Percentiles rank a stretch among this genome's conserved stretches.
phyloP scores from a whole-genome alignment of 495 filamentous ascomycete species.

The Neurospora sp. region DNA sequence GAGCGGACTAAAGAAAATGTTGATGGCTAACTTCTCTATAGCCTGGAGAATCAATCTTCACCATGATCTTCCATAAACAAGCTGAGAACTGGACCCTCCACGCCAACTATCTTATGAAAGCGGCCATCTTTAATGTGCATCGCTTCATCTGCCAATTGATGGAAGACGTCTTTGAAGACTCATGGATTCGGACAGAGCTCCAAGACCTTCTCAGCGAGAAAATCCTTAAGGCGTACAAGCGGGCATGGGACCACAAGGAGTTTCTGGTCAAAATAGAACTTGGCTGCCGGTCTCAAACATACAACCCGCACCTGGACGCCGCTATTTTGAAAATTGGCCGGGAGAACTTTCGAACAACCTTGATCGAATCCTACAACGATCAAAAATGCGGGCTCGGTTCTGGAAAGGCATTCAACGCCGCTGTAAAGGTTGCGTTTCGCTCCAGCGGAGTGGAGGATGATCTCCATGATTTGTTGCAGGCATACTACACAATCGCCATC shows the following conservation, averaged over 20 bases:
- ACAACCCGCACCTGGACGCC: slow-evolving; percentile 45
- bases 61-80: slow-evolving; percentile 40
- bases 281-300: slow-evolving; percentile 33
- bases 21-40: slow-evolving; percentile 1
- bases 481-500: slow-evolving; percentile 51
- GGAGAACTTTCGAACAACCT: slow-evolving; percentile 5
- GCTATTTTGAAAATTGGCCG: slow-evolving; percentile 31
- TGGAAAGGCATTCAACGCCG: background rate
- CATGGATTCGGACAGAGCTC: slow-evolving; percentile 27
- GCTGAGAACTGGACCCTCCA: slow-evolving; percentile 40
- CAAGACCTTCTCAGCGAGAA: slow-evolving; percentile 31
- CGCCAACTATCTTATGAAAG: slow-evolving; percentile 21
- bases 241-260: slow-evolving; percentile 29
- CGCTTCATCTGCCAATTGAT: slow-evolving; percentile 35
- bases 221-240: slow-evolving; percentile 33
- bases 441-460: slow-evolving; percentile 32
- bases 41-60: slow-evolving; percentile 31
- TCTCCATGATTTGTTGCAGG: slow-evolving; percentile 46
- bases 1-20: background rate
- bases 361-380: background rate
- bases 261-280: slow-evolving; percentile 44
- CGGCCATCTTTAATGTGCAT: slow-evolving; percentile 35
- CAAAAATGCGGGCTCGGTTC: background rate
- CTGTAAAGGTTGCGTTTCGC: background rate
- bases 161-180: slow-evolving; percentile 27